These are phyloP conservation scores for Diutina catenulata DNA, from an alignment of 1,139 yeast species.

Conservation along the genomic window DNA sequence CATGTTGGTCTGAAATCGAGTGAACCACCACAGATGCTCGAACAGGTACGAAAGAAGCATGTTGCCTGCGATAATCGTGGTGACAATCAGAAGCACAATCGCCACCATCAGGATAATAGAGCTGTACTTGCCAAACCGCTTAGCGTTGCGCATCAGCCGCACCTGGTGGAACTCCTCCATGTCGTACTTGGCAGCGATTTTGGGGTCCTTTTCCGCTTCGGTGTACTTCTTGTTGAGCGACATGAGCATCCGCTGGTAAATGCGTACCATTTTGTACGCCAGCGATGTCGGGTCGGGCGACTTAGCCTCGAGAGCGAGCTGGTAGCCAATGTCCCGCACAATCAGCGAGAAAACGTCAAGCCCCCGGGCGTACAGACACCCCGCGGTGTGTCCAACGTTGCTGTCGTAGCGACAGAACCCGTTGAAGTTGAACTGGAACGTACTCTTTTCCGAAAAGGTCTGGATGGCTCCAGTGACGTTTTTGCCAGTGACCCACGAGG, in stretches of 20 bases:
- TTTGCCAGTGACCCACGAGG: background rate
- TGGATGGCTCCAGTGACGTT: background rate
- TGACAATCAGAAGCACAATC: background rate
- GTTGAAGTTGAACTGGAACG: constrained; percentile 2
- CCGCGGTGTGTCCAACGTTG: too few relatives aligned
- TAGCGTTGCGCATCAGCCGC: background rate
- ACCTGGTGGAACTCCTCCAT: background rate
- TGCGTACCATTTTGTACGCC: background rate
- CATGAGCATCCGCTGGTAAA: background rate
- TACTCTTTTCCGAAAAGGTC: background rate
- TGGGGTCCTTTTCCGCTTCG: background rate
- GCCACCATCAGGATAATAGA: background rate
- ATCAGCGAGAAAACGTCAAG: background rate
- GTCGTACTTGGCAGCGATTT: background rate
- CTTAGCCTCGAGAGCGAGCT: background rate
- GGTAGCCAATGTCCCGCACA: background rate
- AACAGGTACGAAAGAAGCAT: background rate
- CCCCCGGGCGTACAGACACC: background rate
- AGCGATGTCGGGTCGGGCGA: background rate
- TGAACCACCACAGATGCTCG: background rate
- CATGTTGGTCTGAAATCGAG: background rate
- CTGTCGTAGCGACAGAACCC: constrained; percentile 3
- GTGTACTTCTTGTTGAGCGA: background rate
- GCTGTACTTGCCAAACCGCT: background rate
- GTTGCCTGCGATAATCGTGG: constrained; percentile 2